A percentile compares a stretch with the other conserved stretches of the same genome.
phyloP scores from a whole-genome alignment of 306 rosid genomes.

The Pueraria montana region DNA sequence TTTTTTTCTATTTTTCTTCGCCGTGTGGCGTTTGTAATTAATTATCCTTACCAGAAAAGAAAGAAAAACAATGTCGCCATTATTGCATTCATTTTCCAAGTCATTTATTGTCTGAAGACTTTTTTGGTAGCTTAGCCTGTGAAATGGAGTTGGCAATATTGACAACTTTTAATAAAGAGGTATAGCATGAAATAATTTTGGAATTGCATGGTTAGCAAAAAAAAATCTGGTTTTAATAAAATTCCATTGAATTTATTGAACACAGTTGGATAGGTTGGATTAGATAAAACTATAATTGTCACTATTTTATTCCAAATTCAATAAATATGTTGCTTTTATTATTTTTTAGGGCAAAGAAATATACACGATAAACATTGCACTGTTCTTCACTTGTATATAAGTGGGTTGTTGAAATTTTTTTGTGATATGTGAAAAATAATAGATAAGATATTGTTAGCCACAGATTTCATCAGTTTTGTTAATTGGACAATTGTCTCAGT shows the following conservation, averaged over 20 bases:
- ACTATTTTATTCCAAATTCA: too few species aligned
- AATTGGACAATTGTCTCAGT: not conserved
- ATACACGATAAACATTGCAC: too few species aligned
- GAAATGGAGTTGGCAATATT: not conserved
- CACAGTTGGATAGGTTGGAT: not conserved
- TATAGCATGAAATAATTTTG: not conserved
- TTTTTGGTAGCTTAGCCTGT: not conserved
- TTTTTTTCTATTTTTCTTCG: not conserved
- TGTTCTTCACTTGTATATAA: too few species aligned
- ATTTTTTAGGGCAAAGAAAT: too few species aligned
- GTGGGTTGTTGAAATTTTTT: too few species aligned
- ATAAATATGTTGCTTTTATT: too few species aligned
- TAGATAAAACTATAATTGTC: not conserved
- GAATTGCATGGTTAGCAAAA: not conserved
- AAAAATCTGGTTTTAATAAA: not conserved
- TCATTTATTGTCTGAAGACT: not conserved
- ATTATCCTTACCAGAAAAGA: not conserved
- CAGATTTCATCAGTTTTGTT: not conserved
- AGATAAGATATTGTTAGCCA: too few species aligned
- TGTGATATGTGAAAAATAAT: too few species aligned
- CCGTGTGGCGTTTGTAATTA: not conserved
- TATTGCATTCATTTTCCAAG: conserved; percentile 13
- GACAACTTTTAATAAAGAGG: not conserved
- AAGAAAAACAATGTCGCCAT: conserved; percentile 2
- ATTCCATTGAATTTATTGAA: not conserved